Evolutionary conservation across 2,329 filamentous ascomycete genomes (phyloP), one percentile per base, ranked within the genome.

Genomic region (Meredithiella fracta): DNA sequence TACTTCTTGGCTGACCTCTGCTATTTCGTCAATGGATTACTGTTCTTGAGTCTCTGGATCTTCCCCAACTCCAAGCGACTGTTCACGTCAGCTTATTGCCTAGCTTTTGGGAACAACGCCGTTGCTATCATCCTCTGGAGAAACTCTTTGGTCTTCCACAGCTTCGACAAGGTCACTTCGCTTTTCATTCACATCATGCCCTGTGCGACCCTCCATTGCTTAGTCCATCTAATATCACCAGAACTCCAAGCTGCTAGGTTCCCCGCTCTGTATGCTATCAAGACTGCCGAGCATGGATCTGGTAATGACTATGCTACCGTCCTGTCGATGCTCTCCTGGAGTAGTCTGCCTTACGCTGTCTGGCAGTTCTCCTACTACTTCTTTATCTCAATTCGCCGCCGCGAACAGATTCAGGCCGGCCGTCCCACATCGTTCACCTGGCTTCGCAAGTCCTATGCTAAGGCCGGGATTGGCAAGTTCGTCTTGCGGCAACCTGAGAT

Each of bases 121-220:
- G 82, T 96, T 50, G 92, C 92, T 11, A 97, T 98, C 67, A 89
- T 92, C 66, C 92, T 98, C 90, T 98, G 92, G 92, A 82, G 92
- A 61, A 98, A 98, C 68, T 96, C 90, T 31, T 79, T 98, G 65
- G 92, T 98, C 50, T 98, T 98, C 68, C 92, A 98, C 73, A 94
- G 88, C 65, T 82, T 98, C 69, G 92, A 98, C 75, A 98, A 98
- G 70, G 89, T 97, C 59, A 94, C 90, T 11, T 92, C 87, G 66
- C 76, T 98, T n/a, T 98, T 98, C 71, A 96, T 98, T 62, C 92
- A 98, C 68, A 94, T 98, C 64, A 98, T 98, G 91, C 92, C 92
- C 1, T 95, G 90, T 61, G 91, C 86, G 4, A 87, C 90, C 1
- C 77, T 98, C 11, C 92, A 98, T 68, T 94, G 88, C 65, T 76